phyloP scores from a whole-genome alignment of 2,329 filamentous ascomycete genomes.

The Diaporthe citriasiana region DNA sequence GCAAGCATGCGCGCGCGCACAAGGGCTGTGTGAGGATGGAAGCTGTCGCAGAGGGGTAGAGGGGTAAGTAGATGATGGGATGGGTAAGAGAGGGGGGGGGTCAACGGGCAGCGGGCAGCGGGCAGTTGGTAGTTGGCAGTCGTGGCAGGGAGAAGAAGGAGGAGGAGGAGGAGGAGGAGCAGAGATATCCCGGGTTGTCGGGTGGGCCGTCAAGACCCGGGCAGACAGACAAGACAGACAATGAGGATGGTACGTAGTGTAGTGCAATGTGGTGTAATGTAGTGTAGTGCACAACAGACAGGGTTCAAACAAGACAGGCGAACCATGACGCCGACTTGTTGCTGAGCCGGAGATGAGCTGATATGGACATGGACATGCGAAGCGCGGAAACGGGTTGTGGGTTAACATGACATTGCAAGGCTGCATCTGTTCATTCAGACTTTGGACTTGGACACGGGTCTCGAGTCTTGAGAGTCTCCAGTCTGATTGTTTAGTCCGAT shows the following conservation, averaged over 20 bases:
- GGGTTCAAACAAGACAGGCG: too few species aligned
- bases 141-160: background rate
- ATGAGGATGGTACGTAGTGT: background rate
- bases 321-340: too few species aligned
- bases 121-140: background rate
- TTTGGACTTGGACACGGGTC: too few species aligned
- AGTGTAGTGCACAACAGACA: background rate
- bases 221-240: background rate
- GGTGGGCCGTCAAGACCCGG: background rate
- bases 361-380: conserved; percentile 20
- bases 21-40: background rate
- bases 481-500: background rate
- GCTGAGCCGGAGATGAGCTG: conserved; percentile 14
- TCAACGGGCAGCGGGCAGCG: background rate
- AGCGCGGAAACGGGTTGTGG: conserved; percentile 15
- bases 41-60: background rate
- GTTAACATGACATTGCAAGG: background rate
- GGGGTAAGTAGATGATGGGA: background rate
- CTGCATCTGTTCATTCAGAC: background rate
- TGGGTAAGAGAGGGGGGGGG: background rate
- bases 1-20: background rate
- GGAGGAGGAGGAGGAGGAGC: background rate
- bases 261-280: too few species aligned
- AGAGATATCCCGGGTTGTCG: conserved; percentile 25
- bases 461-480: too few species aligned